Conservation (phyloP, 176 grass and related monocot species). For the Ampelocalamus luodianensis region DNA sequence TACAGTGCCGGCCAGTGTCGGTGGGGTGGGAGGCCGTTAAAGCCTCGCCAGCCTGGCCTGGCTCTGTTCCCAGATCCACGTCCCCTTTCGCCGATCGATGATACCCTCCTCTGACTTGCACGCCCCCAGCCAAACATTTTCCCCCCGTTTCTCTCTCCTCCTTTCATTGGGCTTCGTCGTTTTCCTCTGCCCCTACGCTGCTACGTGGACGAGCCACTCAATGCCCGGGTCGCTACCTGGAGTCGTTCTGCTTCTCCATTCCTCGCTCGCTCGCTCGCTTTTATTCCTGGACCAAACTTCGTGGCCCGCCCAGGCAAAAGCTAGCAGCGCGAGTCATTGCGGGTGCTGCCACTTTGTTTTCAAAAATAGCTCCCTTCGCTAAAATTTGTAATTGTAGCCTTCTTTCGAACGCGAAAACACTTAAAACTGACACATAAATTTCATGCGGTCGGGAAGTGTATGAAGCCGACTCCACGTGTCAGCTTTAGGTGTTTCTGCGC, state of each 20-base stretch:
- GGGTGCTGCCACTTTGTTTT: no score
- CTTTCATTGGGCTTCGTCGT: conserved; percentile 11
- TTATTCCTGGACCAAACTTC: not conserved
- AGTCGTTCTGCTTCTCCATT: not conserved
- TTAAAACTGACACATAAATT: no score
- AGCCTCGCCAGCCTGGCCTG: conserved; percentile 53
- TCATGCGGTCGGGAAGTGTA: no score
- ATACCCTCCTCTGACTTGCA: conserved; percentile 44
- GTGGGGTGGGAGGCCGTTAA: conserved; percentile 64
- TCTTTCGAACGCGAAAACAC: no score
- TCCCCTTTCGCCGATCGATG: conserved; percentile 20
- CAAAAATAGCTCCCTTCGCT: no score
- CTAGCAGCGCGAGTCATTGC: not conserved
- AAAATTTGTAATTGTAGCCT: no score
- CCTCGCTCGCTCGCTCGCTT: not conserved
- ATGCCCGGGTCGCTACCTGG: conserved; percentile 3
- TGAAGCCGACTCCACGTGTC: no score
- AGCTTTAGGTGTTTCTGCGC: no score
- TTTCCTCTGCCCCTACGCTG: not conserved
- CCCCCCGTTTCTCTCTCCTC: not conserved
- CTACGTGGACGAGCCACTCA: not conserved
- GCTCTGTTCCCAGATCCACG: conserved; percentile 25
- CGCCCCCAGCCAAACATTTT: not conserved
- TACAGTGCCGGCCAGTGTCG: conserved; percentile 54
- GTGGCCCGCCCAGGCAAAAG: not conserved